phyloP scores from a whole-genome alignment of 176 grass and related monocot genomes.

The Carex pumila region DNA sequence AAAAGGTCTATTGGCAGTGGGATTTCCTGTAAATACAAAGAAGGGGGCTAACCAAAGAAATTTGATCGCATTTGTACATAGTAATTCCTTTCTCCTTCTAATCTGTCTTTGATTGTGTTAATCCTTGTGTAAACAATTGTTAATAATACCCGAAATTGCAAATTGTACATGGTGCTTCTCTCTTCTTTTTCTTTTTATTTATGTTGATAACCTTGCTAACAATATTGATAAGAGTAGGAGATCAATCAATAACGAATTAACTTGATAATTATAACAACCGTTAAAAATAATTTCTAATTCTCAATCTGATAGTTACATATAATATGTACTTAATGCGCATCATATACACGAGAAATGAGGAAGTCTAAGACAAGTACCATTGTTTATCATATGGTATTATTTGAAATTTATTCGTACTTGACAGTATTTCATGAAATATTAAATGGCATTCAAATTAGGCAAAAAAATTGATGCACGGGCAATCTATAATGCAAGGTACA shows the following conservation, averaged over 20 bases:
- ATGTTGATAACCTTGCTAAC: background rate
- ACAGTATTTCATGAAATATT: too few relatives aligned
- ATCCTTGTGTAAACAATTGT: slow-evolving; percentile 1
- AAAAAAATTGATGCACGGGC: too few relatives aligned
- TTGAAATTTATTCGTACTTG: too few relatives aligned
- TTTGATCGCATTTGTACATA: slow-evolving; percentile 41
- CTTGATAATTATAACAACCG: background rate
- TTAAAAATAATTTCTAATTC: background rate
- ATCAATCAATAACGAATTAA: background rate
- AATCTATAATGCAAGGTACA: too few relatives aligned
- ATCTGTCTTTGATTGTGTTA: background rate
- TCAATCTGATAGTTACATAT: too few relatives aligned
- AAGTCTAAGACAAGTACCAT: too few relatives aligned
- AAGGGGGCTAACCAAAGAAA: slow-evolving; percentile 27
- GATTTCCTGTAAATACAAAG: slow-evolving; percentile 54
- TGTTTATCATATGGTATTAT: too few relatives aligned
- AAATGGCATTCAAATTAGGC: too few relatives aligned
- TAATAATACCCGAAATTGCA: background rate
- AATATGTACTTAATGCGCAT: too few relatives aligned
- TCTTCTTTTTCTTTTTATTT: background rate
- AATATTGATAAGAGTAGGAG: background rate
- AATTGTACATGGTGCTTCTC: background rate
- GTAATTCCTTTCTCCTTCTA: slow-evolving; percentile 23
- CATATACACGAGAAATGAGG: too few relatives aligned
- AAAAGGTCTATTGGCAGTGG: slow-evolving; percentile 99